These are phyloP conservation scores for Talaromyces adpressus DNA, from an alignment of 495 filamentous ascomycete genomes.

Conservation along the genomic window DNA sequence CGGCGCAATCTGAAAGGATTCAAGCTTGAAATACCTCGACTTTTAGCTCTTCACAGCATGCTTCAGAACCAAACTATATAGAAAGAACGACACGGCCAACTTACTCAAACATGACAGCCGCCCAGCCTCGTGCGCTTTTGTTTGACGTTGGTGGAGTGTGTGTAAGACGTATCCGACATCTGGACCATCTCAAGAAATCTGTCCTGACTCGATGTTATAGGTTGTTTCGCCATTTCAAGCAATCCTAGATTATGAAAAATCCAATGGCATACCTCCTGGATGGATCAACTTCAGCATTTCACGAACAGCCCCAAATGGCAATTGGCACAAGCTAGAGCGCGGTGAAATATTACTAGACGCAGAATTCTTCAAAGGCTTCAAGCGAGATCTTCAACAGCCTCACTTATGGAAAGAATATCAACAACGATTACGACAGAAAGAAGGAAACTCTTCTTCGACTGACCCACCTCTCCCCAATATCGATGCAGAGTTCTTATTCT, in stretches of 20 bases:
- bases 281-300: constrained; percentile 91
- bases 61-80: background rate
- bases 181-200: too few species aligned
- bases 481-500: constrained; percentile 77
- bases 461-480: constrained; percentile 58
- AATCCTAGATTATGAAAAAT: constrained; percentile 80
- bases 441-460: constrained; percentile 13
- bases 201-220: constrained; percentile 30
- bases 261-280: constrained; percentile 67
- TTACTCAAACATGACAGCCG: constrained; percentile 6
- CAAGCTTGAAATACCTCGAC: background rate
- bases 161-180: constrained; percentile 55
- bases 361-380: constrained; percentile 72
- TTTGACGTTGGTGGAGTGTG: constrained; percentile 98
- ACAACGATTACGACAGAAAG: constrained; percentile 25
- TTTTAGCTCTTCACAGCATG: background rate
- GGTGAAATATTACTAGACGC: constrained; percentile 66
- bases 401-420: constrained; percentile 60
- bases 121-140: constrained; percentile 68
- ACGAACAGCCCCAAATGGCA: constrained; percentile 65
- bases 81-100: background rate
- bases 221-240: constrained; percentile 87
- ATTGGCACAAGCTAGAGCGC: constrained; percentile 79
- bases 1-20: background rate
- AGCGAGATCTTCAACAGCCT: constrained; percentile 58